Evolutionary conservation across 306 rosid species (phyloP).

Genomic region (Hippophae gyantsensis): DNA sequence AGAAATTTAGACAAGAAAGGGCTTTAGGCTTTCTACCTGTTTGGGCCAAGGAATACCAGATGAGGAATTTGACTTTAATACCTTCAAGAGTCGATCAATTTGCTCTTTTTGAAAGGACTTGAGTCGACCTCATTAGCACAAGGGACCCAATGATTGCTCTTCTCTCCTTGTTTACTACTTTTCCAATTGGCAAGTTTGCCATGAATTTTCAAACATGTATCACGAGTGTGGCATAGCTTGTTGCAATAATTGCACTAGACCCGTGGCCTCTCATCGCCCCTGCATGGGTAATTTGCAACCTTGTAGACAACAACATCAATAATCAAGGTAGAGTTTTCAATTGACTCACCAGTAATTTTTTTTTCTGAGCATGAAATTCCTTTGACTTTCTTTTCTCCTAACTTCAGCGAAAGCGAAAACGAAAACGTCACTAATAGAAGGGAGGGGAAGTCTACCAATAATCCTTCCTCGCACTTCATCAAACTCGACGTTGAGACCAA

Average conservation of each 20-base stretch:
- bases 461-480: not conserved
- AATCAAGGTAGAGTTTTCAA: not conserved
- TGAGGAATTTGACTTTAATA: not conserved
- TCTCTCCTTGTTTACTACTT: not conserved
- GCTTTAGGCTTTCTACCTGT: not conserved
- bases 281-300: not conserved
- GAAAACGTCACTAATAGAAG: conserved; percentile 1
- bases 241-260: conserved; percentile 2
- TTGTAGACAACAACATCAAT: not conserved
- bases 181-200: conserved; percentile 1
- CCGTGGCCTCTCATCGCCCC: not conserved
- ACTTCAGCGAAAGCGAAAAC: not conserved
- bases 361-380: not conserved
- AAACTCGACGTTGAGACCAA: not conserved
- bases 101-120: not conserved
- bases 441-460: not conserved
- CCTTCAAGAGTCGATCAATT: not conserved
- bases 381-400: not conserved
- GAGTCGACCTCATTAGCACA: not conserved
- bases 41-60: not conserved
- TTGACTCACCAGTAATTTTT: not conserved
- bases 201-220: not conserved
- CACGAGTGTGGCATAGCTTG: not conserved
- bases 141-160: too few relatives aligned
- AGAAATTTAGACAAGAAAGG: not conserved